phyloP scores from a whole-genome alignment of 306 rosid genomes.

The Sicyos edulis region DNA sequence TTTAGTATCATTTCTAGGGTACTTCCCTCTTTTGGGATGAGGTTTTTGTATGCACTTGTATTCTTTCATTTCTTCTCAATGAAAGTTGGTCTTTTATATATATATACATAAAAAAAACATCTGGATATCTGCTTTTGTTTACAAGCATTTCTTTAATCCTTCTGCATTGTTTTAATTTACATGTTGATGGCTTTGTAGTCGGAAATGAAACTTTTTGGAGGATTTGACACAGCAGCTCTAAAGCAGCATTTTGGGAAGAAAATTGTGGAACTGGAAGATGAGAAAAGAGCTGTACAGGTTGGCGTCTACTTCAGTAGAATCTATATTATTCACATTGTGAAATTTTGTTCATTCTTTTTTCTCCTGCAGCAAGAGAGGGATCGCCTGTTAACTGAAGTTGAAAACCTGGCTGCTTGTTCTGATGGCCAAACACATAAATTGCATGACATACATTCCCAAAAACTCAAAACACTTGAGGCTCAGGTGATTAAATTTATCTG shows the following conservation, averaged over 20 bases:
- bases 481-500: conserved; percentile 47
- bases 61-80: no score
- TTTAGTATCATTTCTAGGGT: no score
- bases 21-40: no score
- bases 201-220: conserved; percentile 92
- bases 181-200: conserved; percentile 37
- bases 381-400: conserved; percentile 87
- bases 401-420: conserved; percentile 83
- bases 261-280: conserved; percentile 87
- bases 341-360: conserved; percentile 26
- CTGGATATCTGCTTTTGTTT: neutral
- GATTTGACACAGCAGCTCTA: conserved; percentile 62
- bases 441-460: conserved; percentile 89
- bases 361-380: conserved; percentile 84
- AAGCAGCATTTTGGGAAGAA: conserved; percentile 98
- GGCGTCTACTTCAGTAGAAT: conserved; percentile 25
- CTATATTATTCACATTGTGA: conserved; percentile 23
- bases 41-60: no score
- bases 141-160: neutral
- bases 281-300: conserved; percentile 91
- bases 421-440: conserved; percentile 94
- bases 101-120: no score
- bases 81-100: no score
- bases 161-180: neutral
- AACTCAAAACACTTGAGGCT: conserved; percentile 82